Evolutionary conservation across 2,329 filamentous ascomycete genomes (phyloP).

Genomic region (Cryphonectria parasitica): DNA sequence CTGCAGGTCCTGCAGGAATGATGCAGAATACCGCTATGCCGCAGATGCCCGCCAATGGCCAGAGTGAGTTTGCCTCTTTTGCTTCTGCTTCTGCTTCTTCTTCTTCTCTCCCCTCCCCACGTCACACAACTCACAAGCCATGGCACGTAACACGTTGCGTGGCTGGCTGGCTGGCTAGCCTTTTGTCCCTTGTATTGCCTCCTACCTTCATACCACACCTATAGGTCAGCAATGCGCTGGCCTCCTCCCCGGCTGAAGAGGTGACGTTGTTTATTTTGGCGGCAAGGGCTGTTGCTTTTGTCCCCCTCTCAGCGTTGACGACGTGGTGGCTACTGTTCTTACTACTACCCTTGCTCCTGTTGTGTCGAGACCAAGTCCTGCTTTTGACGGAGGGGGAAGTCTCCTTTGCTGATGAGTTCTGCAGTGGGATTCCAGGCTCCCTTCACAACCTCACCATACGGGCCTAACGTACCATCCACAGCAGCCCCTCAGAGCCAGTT

Average conservation of each 20-base stretch:
- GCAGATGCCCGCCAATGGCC: constrained; percentile 62
- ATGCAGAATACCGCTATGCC: constrained; percentile 66
- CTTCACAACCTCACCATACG: constrained; percentile 62
- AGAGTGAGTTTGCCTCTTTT: constrained; percentile 54
- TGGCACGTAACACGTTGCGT: not conserved
- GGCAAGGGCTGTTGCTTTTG: not conserved
- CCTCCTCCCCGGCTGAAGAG: not conserved
- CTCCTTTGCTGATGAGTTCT: constrained; percentile 19
- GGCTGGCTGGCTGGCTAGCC: constrained; percentile 18
- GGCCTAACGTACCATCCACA: constrained; percentile 53
- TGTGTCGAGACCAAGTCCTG: not conserved
- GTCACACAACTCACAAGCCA: constrained; percentile 24
- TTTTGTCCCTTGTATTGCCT: constrained; percentile 29
- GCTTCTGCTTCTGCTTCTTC: constrained; percentile 33
- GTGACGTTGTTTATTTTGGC: not conserved
- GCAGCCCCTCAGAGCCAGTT: constrained; percentile 53
- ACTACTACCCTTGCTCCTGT: not conserved
- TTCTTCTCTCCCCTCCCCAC: not conserved
- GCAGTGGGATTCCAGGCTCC: constrained; percentile 63
- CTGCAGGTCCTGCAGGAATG: constrained; percentile 59
- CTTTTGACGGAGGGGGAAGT: not conserved
- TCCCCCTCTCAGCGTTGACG: not conserved
- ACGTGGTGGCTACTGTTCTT: not conserved
- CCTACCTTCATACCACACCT: not conserved
- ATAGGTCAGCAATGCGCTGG: constrained; percentile 1